Conservation (phyloP, 2,329 filamentous ascomycete genomes). For the Fusarium abutilonis region DNA sequence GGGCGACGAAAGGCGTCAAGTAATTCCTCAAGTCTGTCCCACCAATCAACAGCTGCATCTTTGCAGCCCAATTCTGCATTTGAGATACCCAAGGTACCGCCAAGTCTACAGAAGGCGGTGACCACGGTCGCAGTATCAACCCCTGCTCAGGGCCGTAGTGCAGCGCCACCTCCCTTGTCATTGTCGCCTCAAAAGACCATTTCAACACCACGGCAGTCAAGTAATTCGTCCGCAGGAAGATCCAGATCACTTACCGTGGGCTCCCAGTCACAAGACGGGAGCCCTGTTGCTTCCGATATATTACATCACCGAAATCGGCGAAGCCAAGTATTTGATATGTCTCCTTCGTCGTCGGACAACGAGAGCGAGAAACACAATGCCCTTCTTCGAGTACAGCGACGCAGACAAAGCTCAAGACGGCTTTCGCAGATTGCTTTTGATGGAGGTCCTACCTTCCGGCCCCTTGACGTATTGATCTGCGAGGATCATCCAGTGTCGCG, state of each 20-base stretch:
- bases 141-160: conserved; percentile 65
- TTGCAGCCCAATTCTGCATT: conserved; percentile 77
- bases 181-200: conserved; percentile 72
- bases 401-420: conserved; percentile 93
- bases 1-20: conserved; percentile 88
- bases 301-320: conserved; percentile 87
- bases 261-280: conserved; percentile 94
- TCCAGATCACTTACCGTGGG: conserved; percentile 92
- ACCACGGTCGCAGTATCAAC: conserved; percentile 66
- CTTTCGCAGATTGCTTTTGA: conserved; percentile 90
- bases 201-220: conserved; percentile 68
- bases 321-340: conserved; percentile 95
- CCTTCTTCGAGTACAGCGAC: conserved; percentile 88
- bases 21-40: conserved; percentile 83
- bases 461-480: conserved; percentile 93
- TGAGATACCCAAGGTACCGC: conserved; percentile 73
- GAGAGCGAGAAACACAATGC: conserved; percentile 93
- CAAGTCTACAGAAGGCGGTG: conserved; percentile 68
- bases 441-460: conserved; percentile 86
- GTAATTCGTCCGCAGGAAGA: conserved; percentile 71
- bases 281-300: conserved; percentile 74
- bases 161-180: conserved; percentile 61
- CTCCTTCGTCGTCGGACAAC: conserved; percentile 96
- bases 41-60: conserved; percentile 69
- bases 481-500: conserved; percentile 97